Base-by-base conservation (phyloP, 352 stramenopile species). In the Hyaloperonospora arabidopsidis region DNA sequence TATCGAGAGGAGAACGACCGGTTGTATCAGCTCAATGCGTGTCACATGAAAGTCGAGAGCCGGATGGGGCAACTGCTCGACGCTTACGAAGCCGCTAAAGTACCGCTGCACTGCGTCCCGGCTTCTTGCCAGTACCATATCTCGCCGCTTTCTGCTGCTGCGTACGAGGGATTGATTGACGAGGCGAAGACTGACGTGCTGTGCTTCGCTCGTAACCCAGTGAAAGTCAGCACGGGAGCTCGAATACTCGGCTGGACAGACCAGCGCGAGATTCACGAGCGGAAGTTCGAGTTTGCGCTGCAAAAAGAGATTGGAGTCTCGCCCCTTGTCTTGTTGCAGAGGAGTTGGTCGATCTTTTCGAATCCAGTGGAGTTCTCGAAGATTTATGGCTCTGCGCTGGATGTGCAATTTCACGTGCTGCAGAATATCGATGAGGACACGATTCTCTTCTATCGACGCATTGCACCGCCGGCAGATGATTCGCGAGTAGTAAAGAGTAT, bases 181-280 rank as follows among this genome's bases (percentile, higher is more conserved):
- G 49, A 62, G 1, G 65, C 68, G 11, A 72, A 53, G 1, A 71
- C 74, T 45, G 77, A 87, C 52, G 68, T 87, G 43, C 41, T 87
- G 14, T 50, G 58, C 32, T 85, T 87, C 45, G 67, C 57, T 8
- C 52, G 69, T 44, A 68, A 60, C 13, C 57, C 65, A 0, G 46
- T 71, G 14, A 87, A 81, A 52, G 60, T 77, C 1, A 85, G 70
- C 41, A 73, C 68, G 0, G 72, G 78, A 0, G 65, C 65, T 17
- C 46, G 65, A 2, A 72, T 88, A 14, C 70, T 88, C 46, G 78
- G 78, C 3, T 88, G 78, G 78, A 81, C 69, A 13, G 75, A 86
- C 38, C 63, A 84, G 58, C 74, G 77, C 28, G 70, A 88, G 23
- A 40, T 85, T 22, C 50, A 52, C 1, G 70, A 60, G 11, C 48